Conservation (phyloP, 176 grass and related monocot species). For the Triticum turgidum region DNA sequence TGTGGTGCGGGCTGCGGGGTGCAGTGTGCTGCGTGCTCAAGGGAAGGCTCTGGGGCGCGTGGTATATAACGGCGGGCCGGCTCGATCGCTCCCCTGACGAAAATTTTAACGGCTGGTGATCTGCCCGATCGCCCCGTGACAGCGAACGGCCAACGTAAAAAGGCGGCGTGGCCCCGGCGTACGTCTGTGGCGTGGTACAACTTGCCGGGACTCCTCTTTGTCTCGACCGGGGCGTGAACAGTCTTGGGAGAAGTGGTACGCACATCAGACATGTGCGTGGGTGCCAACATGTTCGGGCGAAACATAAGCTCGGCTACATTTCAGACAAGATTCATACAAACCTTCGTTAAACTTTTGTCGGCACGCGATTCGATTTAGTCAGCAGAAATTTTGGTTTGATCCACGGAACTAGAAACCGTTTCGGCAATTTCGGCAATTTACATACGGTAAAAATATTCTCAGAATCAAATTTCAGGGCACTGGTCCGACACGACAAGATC, state of each 20-base stretch:
- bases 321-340: too few species aligned
- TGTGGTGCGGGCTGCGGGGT: not conserved
- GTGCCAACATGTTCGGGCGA: not conserved
- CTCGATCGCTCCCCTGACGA: not conserved
- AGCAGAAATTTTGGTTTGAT: too few species aligned
- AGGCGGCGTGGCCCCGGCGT: not conserved
- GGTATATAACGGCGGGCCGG: not conserved
- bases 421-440: too few species aligned
- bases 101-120: conserved; percentile 23
- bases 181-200: not conserved
- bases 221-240: not conserved
- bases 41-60: not conserved
- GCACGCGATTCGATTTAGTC: too few species aligned
- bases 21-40: not conserved
- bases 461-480: too few species aligned
- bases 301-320: not conserved
- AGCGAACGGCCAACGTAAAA: conserved; percentile 24
- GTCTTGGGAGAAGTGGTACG: not conserved
- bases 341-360: too few species aligned
- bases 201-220: not conserved
- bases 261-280: not conserved
- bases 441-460: too few species aligned
- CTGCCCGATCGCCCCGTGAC: not conserved
- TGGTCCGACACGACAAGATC: too few species aligned
- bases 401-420: too few species aligned